Evolutionary conservation across 139 green algal genomes (phyloP).

Genomic region (Micractinium sp.): DNA sequence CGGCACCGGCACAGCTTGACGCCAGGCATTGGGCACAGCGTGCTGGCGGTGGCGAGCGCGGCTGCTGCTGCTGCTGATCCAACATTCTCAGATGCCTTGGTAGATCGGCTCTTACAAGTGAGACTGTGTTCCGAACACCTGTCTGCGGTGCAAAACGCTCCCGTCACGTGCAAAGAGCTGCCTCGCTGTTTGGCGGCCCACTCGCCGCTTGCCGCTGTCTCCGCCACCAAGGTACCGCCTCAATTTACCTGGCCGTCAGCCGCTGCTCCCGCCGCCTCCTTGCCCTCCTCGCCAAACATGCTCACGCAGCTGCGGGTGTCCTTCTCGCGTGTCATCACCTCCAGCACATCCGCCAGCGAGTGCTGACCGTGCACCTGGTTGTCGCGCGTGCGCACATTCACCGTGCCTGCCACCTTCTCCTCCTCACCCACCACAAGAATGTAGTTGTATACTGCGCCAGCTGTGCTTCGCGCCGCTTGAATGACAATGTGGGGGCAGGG

Average conservation of each 20-base stretch:
- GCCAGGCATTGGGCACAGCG: too few relatives aligned
- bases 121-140: too few relatives aligned
- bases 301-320: conserved; percentile 23
- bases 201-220: too few relatives aligned
- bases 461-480: conserved; percentile 88
- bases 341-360: conserved; percentile 40
- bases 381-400: conserved; percentile 96
- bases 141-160: too few relatives aligned
- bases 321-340: conserved; percentile 49
- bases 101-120: too few relatives aligned
- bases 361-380: conserved; percentile 68
- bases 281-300: conserved; percentile 34
- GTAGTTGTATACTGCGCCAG: conserved; percentile 98
- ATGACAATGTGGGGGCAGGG: too few relatives aligned
- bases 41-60: too few relatives aligned
- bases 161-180: too few relatives aligned
- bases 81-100: too few relatives aligned
- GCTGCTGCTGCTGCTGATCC: too few relatives aligned
- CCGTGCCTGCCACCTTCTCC: conserved; percentile 73
- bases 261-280: not conserved
- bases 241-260: not conserved
- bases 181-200: too few relatives aligned
- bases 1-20: not conserved
- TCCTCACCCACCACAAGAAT: conserved; percentile 94
- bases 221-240: too few relatives aligned